A percentile compares a stretch with the other conserved stretches of the same genome.
These are phyloP conservation scores for Tillandsia leiboldiana DNA, from an alignment of 176 grass and related monocot species.

Conservation along the genomic window DNA sequence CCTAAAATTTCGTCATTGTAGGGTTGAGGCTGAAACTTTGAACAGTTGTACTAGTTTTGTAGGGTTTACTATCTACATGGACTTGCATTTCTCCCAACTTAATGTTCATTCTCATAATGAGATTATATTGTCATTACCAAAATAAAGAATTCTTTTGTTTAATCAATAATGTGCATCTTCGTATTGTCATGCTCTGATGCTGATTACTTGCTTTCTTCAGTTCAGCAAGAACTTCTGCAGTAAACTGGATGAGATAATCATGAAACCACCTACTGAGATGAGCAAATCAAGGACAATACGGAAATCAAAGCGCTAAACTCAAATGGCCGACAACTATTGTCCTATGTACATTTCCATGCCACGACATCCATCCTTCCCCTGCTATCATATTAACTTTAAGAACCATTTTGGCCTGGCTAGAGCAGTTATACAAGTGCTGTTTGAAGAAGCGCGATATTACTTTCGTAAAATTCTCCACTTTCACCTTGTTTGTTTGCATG, in stretches of 20 bases:
- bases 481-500: too few relatives aligned
- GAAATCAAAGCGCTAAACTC: constrained; percentile 34
- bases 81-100: too few relatives aligned
- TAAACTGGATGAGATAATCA: constrained; percentile 92
- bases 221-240: constrained; percentile 66
- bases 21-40: too few relatives aligned
- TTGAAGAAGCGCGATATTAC: too few relatives aligned
- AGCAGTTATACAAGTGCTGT: not conserved
- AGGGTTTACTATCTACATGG: too few relatives aligned
- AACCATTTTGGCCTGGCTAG: not conserved
- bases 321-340: not conserved
- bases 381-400: not conserved
- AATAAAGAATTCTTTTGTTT: too few relatives aligned
- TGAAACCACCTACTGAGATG: constrained; percentile 61
- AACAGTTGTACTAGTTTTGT: too few relatives aligned
- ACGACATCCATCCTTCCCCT: not conserved
- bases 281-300: constrained; percentile 42
- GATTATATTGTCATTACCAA: too few relatives aligned
- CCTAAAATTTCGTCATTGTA: too few relatives aligned
- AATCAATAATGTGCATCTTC: constrained; percentile 4
- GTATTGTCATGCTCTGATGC: not conserved
- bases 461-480: too few relatives aligned
- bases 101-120: too few relatives aligned
- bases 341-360: not conserved
- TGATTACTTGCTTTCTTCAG: constrained; percentile 25